Conservation (phyloP, 1,139 yeast species). For the Hanseniaspora uvarum region DNA sequence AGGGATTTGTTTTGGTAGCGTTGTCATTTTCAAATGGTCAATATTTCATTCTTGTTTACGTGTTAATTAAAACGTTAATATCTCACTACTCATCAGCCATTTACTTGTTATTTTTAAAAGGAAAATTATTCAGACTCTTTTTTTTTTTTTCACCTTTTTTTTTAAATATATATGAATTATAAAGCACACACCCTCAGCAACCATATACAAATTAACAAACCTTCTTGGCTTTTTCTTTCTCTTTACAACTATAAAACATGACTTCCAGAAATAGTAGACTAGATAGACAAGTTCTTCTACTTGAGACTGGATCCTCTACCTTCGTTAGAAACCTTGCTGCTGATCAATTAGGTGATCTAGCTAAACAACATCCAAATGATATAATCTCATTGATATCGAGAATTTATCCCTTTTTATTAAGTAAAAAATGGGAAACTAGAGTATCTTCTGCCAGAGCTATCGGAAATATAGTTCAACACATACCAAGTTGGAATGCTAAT, state of each 20-base stretch:
- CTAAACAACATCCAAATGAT: constrained; percentile 91
- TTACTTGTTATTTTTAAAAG: no score
- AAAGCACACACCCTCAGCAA: no score
- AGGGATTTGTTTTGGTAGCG: not conserved
- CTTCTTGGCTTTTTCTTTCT: not conserved
- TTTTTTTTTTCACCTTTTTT: no score
- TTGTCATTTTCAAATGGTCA: not conserved
- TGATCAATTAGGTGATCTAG: constrained; percentile 88
- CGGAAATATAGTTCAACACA: constrained; percentile 80
- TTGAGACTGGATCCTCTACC: constrained; percentile 92
- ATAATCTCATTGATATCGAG: constrained; percentile 71
- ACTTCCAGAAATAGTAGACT: constrained; percentile 37
- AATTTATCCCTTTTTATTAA: constrained; percentile 77
- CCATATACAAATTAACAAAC: not conserved
- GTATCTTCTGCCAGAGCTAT: constrained; percentile 90
- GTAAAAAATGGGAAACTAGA: constrained; percentile 91
- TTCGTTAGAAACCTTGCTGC: constrained; percentile 95
- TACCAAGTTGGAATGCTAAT: constrained; percentile 80
- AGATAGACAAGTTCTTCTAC: constrained; percentile 63
- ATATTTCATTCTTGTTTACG: no score
- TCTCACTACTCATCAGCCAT: no score
- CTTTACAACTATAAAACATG: constrained; percentile 21
- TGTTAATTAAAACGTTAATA: no score
- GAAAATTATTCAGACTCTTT: not conserved
- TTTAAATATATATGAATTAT: no score